Evolutionary conservation across 2,329 filamentous ascomycete species (phyloP), one percentile per base, ranked within the genome.

Genomic region (Beauveria caledonica): DNA sequence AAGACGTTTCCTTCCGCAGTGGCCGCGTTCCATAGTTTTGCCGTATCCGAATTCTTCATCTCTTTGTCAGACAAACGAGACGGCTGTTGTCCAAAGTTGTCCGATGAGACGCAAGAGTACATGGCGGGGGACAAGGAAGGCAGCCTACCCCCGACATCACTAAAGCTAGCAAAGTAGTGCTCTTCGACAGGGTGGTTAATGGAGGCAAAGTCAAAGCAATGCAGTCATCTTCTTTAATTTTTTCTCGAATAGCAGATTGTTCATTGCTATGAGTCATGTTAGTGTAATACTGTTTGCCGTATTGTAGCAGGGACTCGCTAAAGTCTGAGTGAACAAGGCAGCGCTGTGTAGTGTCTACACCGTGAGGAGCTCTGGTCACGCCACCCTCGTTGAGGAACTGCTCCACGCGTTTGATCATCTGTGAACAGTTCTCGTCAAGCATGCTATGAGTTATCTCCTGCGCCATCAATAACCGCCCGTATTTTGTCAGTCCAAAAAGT

Each of bases 201-300:
- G 5, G 50, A 54, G 0, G 69, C 60, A 27, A 58, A 71, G 54
- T 71, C 70, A 29, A 70, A 71, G 61, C 3, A 71, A n/a, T 1
- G 63, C 66, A 0, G 67, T 70, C 40, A 70, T 60, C 13, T 55
- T 62, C 6, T 63, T 63, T 5, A 63, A 63, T 4, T 25, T 57
- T 1, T 55, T 45, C 25, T 70, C 65, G 48, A 54, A 68, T 5
- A 70, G 66, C 10, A 70, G 55, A 48, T 71, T 71, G 48, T 68
- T 67, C 63, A 63, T 67, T 2, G 66, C 68, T 68, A 19, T 9
- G 10, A 19, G 8, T 25, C 11, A n/a, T 25, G 17, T 39, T n/a
- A 36, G n/a, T 52, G 19, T 15, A 6, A 8, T 17, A 25, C 13
- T 13, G 8, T 17, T n/a, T 27, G 13, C 13, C 4, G 27, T 21